These are phyloP conservation scores for Aspergillus taichungensis DNA, from an alignment of 495 filamentous ascomycete genomes.

Conservation along the genomic window DNA sequence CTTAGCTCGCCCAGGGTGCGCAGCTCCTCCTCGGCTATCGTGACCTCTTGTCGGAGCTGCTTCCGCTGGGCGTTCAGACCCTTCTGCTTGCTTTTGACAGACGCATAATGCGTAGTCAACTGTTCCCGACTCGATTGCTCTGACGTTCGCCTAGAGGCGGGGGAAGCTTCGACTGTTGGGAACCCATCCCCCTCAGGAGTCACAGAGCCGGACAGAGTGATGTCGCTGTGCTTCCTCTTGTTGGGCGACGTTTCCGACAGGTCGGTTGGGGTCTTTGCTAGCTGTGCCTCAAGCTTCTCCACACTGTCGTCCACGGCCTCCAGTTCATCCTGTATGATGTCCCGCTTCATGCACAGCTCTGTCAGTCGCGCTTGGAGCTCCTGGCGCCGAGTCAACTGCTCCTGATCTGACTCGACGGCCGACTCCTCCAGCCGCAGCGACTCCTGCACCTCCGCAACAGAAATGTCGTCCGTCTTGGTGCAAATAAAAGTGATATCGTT, in stretches of 20 bases:
- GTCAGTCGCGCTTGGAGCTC: neutral
- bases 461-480: slow-evolving; percentile 61
- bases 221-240: slow-evolving; percentile 21
- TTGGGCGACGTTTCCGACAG: neutral
- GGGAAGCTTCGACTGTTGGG: no score
- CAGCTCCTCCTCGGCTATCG: neutral
- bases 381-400: slow-evolving; percentile 16
- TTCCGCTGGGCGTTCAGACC: slow-evolving; percentile 13
- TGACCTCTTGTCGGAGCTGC: neutral
- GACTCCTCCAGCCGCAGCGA: slow-evolving; percentile 30
- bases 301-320: slow-evolving; percentile 21
- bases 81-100: slow-evolving; percentile 23
- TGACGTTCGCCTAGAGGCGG: no score
- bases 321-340: slow-evolving; percentile 25
- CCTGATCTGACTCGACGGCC: neutral
- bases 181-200: no score
- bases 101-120: neutral
- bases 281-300: slow-evolving; percentile 26
- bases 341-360: slow-evolving; percentile 19
- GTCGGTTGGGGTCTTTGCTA: neutral
- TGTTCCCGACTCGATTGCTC: neutral
- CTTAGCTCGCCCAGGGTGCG: neutral
- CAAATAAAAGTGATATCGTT: slow-evolving; percentile 55
- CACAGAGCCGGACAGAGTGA: slow-evolving; percentile 15
- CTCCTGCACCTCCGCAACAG: slow-evolving; percentile 40